phyloP scores from a whole-genome alignment of 768 basidiomycete species.

The Zangia roseola region DNA sequence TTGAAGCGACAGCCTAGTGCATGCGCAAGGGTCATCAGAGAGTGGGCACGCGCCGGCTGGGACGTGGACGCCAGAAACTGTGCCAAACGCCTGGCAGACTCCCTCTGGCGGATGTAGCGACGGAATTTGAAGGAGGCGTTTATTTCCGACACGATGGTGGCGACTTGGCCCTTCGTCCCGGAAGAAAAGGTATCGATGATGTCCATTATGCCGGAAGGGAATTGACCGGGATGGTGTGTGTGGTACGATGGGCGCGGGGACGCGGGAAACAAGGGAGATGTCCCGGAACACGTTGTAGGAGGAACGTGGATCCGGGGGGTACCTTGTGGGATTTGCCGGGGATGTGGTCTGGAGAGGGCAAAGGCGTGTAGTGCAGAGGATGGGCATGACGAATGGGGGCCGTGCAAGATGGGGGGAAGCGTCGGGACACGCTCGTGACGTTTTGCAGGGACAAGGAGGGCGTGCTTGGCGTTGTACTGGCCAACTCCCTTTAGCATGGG shows the following conservation, averaged over 20 bases:
- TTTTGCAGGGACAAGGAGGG: conserved; percentile 23
- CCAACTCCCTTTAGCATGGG: conserved; percentile 72
- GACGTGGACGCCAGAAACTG: conserved; percentile 31
- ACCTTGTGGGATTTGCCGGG: conserved; percentile 13
- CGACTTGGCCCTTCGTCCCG: conserved; percentile 13
- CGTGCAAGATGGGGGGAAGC: conserved; percentile 4
- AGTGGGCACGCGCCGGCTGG: conserved; percentile 42
- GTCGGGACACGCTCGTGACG: conserved; percentile 15
- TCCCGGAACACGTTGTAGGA: background rate
- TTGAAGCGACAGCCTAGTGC: conserved; percentile 48
- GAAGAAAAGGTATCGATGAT: conserved; percentile 25
- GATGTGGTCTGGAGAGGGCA: background rate
- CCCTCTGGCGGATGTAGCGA: conserved; percentile 32
- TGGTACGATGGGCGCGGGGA: background rate
- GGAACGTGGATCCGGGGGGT: conserved; percentile 1
- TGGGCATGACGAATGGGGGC: conserved; percentile 24
- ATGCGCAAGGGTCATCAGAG: conserved; percentile 48
- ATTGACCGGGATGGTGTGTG: conserved; percentile 8
- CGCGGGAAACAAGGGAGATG: background rate
- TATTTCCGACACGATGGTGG: conserved; percentile 14
- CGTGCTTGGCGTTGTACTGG: conserved; percentile 50
- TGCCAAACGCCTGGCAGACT: conserved; percentile 34
- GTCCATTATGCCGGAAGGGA: conserved; percentile 25
- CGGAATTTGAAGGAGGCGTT: conserved; percentile 21
- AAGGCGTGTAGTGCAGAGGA: conserved; percentile 16